phyloP scores from a whole-genome alignment of 108 stramenopile genomes.

The Cyclostephanos tholiformis region DNA sequence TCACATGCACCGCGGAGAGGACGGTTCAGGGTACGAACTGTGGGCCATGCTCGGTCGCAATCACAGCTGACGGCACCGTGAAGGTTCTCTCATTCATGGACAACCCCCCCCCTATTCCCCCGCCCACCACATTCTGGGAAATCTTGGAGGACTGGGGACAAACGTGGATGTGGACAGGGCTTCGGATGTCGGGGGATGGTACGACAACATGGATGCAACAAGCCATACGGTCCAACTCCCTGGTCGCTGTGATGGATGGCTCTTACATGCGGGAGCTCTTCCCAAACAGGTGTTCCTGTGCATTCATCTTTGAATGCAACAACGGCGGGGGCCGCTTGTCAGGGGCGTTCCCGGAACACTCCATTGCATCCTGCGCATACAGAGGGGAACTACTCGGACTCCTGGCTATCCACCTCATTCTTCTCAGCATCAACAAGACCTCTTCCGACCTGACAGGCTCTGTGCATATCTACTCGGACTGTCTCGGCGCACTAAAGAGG shows the following conservation, averaged over 20 bases:
- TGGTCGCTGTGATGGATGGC: constrained; percentile 18
- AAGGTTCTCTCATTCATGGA: not conserved
- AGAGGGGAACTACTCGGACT: constrained; percentile 29
- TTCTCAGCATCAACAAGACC: not conserved
- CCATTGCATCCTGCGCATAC: constrained; percentile 11
- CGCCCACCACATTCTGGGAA: not conserved
- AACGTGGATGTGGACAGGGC: constrained; percentile 3
- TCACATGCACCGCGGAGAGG: not conserved
- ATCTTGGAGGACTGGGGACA: not conserved
- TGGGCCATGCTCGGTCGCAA: not conserved
- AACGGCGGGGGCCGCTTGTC: not conserved
- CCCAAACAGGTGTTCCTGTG: not conserved
- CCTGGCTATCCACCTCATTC: constrained; percentile 11
- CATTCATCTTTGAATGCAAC: constrained; percentile 13
- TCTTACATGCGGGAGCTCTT: constrained; percentile 11
- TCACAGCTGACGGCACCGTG: not conserved
- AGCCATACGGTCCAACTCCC: constrained; percentile 1
- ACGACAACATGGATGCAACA: not conserved
- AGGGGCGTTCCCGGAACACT: constrained; percentile 11
- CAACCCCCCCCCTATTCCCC: not conserved
- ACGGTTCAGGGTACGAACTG: too few species aligned
- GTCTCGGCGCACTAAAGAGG: constrained; percentile 16
- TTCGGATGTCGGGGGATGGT: not conserved
- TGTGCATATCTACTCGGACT: constrained; percentile 11
- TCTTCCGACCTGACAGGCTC: not conserved